Conservation (phyloP, 2,329 filamentous ascomycete species). For the Fusarium anguioides region DNA sequence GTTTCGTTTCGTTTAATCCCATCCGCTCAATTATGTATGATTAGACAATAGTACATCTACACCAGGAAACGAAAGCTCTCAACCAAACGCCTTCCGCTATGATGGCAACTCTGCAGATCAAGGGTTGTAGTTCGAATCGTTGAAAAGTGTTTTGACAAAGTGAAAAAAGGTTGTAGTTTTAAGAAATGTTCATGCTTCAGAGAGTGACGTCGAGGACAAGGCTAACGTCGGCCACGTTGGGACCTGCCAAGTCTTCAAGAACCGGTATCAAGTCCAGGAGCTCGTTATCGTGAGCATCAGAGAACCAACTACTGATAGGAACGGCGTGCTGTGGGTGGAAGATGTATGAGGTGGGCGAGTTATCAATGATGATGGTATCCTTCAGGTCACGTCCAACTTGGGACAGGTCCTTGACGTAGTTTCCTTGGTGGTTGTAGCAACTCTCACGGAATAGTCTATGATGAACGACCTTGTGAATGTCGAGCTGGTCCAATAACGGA, state of each 20-base stretch:
- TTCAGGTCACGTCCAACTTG: slow-evolving; percentile 95
- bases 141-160: slow-evolving; percentile 46
- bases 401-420: slow-evolving; percentile 98
- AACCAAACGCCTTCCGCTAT: slow-evolving; percentile 69
- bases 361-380: slow-evolving; percentile 99
- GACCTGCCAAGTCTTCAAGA: slow-evolving; percentile 91
- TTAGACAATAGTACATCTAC: slow-evolving; percentile 64
- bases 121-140: slow-evolving; percentile 48
- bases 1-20: slow-evolving; percentile 40
- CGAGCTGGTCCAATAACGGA: slow-evolving; percentile 92
- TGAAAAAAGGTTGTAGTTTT: slow-evolving; percentile 39
- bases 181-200: slow-evolving; percentile 57
- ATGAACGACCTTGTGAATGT: slow-evolving; percentile 97
- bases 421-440: slow-evolving; percentile 99
- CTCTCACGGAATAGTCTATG: slow-evolving; percentile 97
- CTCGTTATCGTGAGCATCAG: slow-evolving; percentile 98
- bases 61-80: slow-evolving; percentile 60
- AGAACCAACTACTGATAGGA: slow-evolving; percentile 99
- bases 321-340: slow-evolving; percentile 99
- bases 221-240: slow-evolving; percentile 94
- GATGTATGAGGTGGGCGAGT: slow-evolving; percentile 98
- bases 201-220: slow-evolving; percentile 93
- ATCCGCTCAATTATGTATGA: slow-evolving; percentile 58
- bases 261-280: slow-evolving; percentile 96
- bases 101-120: slow-evolving; percentile 55